Evolutionary conservation across 257 asterid species (phyloP), one percentile per base, ranked within the genome.

Genomic region (Jacaranda mimosifolia): DNA sequence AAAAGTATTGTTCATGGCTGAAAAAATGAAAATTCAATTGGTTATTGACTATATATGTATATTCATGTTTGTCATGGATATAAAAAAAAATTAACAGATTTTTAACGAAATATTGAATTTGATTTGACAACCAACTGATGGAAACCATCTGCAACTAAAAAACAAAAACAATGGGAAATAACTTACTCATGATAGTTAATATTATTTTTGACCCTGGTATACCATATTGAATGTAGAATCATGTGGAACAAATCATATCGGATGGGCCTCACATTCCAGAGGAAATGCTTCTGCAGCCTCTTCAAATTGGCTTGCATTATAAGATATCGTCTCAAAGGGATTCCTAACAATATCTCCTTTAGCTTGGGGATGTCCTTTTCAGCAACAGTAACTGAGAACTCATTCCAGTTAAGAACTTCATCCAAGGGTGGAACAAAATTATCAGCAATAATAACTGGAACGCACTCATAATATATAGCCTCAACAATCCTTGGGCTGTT

Each of bases 401-500:
- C 91, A 3, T 80, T 89, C 97, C 98, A 94, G 3, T 91, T 45
- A 19, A 94, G 86, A 72, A 85, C 91, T 0, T 91, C 96, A n/a
- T 78, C 78, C 12, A 94, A 83, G 0, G 96, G 97, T 52, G 87
- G 98, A 5, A 51, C 89, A 56, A 94, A 87, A 75, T 88, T 81
- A 77, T 92, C 92, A 9, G 98, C 98, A 46, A 92, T 91, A 73
- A 94, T 88, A 14, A 94, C 98, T 0, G 97, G 98, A 51, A 92
- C 97, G 62, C 98, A 92, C 56, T 92, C 98, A 0, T 91, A 91
- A 68, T 91, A 94, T 74, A 94, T 89, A 4, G 97, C 89, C 85
- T 94, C 98, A 3, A 92, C 97, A 3, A 94, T 92, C 77, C 97
- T 89, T 0, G 98, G 97, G 83, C 97, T 92, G 81, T 92, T 94